Base-by-base conservation (phyloP, 2,329 filamentous ascomycete species). In the Lecanoromycetidae sp. region DNA sequence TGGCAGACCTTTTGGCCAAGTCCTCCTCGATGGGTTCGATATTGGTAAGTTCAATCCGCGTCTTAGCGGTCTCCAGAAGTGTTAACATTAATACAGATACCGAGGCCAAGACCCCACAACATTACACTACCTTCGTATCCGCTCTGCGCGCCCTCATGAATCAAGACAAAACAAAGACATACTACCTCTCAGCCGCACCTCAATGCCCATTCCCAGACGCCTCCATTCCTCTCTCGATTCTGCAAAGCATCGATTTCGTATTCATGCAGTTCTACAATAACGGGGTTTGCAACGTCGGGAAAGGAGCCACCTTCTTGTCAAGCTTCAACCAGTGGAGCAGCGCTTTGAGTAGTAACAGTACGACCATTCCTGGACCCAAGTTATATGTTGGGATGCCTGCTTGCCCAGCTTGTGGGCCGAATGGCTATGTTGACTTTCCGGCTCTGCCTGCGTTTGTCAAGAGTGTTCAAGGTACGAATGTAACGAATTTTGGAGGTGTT, bases 251-350 rank as follows among this genome's bases (percentile, higher is more conserved):
- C 51, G 67, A 69, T 43, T 61, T 61, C 1, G 56, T 69, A 15
- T 66, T 58, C 41, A 57, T 68, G 6, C 66, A 69, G 44, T 69
- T 67, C 50, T 69, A 69, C 58, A 69, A 70, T 54, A 69, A 69
- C 56, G 36, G 27, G 41, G 51, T 42, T 12, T 66, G 55, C 55
- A 58, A 57, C 39, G 57, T 58, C 52, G 59, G 57, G n/a, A n/a
- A n/a, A 10, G 50, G 44, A 12, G 20, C 47, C 0, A 61, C 58
- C 27, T 61, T 60, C 50, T 29, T 44, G 32, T 33, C 51, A 23
- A 57, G 55, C 36, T 55, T 66, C 30, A 50, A 56, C 9, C 50
- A 54, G 4, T 68, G 63, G 65, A 61, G 57, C 50, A 48, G 51
- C 4, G 56, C 57, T 29, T 51, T 63, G 3, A 17, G 23, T 22